A percentile compares a stretch with the other conserved stretches of the same genome.
Evolutionary conservation across 805 yeast genomes (phyloP).

Genomic region (Yarrowia hollandica): DNA sequence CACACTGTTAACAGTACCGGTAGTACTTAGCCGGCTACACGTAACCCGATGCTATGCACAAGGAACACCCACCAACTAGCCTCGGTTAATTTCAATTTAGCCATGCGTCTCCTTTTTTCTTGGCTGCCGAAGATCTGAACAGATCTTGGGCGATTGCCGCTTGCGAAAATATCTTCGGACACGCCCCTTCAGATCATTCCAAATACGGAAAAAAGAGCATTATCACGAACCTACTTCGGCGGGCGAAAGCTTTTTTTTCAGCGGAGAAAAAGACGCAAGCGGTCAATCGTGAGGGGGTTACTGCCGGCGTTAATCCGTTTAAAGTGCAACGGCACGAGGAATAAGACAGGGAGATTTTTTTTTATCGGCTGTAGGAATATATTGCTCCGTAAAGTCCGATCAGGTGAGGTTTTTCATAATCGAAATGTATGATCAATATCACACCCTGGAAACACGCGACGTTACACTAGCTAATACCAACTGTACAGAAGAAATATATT

Average conservation of each 20-base stretch:
- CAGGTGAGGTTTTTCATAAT: not conserved
- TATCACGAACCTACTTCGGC: not conserved
- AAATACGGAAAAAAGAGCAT: constrained; percentile 4
- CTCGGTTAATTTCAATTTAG: no score
- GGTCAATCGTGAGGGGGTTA: not conserved
- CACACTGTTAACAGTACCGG: no score
- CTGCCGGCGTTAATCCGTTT: not conserved
- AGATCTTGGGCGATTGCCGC: not conserved
- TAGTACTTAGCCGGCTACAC: no score
- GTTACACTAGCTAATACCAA: no score
- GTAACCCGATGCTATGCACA: no score
- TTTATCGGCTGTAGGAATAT: not conserved
- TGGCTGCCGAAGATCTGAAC: not conserved
- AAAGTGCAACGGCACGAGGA: constrained; percentile 18
- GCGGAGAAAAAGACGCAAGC: not conserved
- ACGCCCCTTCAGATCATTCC: not conserved
- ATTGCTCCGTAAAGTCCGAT: not conserved
- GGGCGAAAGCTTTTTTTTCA: not conserved
- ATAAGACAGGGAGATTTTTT: not conserved
- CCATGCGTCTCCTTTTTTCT: no score
- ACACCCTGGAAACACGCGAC: not conserved
- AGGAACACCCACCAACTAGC: no score
- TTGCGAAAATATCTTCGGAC: not conserved
- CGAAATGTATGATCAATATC: not conserved
- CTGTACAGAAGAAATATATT: no score